phyloP scores from a whole-genome alignment of 176 grass and related monocot genomes.

The Themeda triandra region DNA sequence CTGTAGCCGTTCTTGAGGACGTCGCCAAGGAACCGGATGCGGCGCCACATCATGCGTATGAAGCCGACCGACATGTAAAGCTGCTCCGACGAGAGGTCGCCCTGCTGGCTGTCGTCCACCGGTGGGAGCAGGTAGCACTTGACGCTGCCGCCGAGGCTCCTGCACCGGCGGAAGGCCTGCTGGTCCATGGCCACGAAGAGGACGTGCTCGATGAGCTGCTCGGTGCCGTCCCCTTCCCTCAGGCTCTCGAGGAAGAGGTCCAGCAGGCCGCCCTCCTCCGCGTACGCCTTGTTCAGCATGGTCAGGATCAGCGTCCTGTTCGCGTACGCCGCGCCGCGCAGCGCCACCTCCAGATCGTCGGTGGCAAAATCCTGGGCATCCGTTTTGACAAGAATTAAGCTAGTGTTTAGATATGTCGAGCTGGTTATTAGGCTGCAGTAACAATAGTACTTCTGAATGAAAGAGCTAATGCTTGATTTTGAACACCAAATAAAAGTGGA shows the following conservation, averaged over 20 bases:
- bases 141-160: slow-evolving; percentile 37
- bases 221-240: slow-evolving; percentile 47
- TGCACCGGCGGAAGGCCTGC: slow-evolving; percentile 39
- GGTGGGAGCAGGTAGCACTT: slow-evolving; percentile 40
- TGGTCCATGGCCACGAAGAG: slow-evolving; percentile 56
- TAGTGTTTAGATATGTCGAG: not conserved
- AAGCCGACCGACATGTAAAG: slow-evolving; percentile 80
- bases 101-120: not conserved
- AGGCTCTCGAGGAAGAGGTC: slow-evolving; percentile 64
- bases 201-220: slow-evolving; percentile 51
- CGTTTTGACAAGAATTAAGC: not conserved
- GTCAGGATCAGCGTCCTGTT: slow-evolving; percentile 62
- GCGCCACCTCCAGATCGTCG: slow-evolving; percentile 48
- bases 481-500: not conserved
- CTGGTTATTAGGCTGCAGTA: not conserved
- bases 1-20: slow-evolving; percentile 54
- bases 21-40: slow-evolving; percentile 61
- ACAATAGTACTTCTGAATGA: not conserved
- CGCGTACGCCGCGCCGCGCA: slow-evolving; percentile 46
- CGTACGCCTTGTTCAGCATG: slow-evolving; percentile 62
- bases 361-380: not conserved
- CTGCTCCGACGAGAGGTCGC: slow-evolving; percentile 62
- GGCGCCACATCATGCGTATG: slow-evolving; percentile 80
- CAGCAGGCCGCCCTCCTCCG: slow-evolving; percentile 64
- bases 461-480: not conserved